Evolutionary conservation across 306 rosid genomes (phyloP).

Genomic region (Hippophae tibetana): DNA sequence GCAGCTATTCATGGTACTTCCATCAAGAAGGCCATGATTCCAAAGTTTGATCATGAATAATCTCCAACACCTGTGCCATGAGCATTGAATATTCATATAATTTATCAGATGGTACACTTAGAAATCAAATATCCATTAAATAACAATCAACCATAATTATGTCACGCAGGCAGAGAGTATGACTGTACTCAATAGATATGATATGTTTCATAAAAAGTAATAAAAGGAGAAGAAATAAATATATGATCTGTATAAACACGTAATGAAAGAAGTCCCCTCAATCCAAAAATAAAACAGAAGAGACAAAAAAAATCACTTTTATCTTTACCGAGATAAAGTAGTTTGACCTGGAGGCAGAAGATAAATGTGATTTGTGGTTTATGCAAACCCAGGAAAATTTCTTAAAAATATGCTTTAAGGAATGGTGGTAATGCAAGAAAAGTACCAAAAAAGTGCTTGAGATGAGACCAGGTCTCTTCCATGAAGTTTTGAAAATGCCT

Average conservation of each 20-base stretch:
- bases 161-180: too few species aligned
- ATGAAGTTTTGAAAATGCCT: conserved; percentile 86
- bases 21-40: conserved; percentile 96
- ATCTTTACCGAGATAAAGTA: too few species aligned
- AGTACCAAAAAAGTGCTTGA: conserved; percentile 70
- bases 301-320: too few species aligned
- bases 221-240: too few species aligned
- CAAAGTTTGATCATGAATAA: conserved; percentile 89
- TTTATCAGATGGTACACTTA: neutral
- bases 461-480: conserved; percentile 60
- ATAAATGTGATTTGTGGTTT: too few species aligned
- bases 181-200: too few species aligned
- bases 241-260: too few species aligned
- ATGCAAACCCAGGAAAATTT: neutral
- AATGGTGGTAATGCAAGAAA: conserved; percentile 3
- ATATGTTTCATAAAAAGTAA: too few species aligned
- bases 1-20: conserved; percentile 62
- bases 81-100: conserved; percentile 10
- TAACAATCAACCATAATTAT: neutral
- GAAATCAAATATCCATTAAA: neutral
- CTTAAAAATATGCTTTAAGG: neutral
- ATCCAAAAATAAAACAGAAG: too few species aligned
- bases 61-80: conserved; percentile 82
- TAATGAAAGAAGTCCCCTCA: too few species aligned
- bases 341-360: too few species aligned